Evolutionary conservation across 2,329 filamentous ascomycete genomes (phyloP).

Genomic region (Aspergillus clavatus): DNA sequence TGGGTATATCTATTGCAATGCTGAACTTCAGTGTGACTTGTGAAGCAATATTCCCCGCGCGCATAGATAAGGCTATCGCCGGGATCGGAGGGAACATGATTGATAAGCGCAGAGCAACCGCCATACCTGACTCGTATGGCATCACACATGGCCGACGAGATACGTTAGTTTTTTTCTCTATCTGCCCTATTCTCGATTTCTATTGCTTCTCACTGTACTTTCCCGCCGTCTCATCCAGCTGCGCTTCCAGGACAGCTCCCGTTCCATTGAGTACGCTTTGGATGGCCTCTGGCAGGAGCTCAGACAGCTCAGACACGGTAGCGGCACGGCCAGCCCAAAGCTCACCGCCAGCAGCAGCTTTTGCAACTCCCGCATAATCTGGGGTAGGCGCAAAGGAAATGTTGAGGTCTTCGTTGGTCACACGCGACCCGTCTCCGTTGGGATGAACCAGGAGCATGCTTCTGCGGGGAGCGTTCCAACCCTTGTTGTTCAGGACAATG

Average conservation of each 20-base stretch:
- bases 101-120: conserved; percentile 14
- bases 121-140: too few species aligned
- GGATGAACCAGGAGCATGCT: conserved; percentile 63
- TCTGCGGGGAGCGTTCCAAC: conserved; percentile 62
- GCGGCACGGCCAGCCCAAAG: conserved; percentile 58
- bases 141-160: too few species aligned
- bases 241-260: conserved; percentile 59
- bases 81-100: conserved; percentile 25
- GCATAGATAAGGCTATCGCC: conserved; percentile 35
- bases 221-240: conserved; percentile 53
- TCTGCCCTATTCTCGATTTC: neutral
- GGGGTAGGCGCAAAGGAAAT: conserved; percentile 63
- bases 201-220: conserved; percentile 41
- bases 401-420: conserved; percentile 60
- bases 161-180: too few species aligned
- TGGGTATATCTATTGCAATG: too few species aligned
- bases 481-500: conserved; percentile 65
- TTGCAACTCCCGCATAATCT: conserved; percentile 64
- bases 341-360: conserved; percentile 59
- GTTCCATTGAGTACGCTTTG: conserved; percentile 53
- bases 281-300: conserved; percentile 54
- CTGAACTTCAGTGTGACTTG: too few species aligned
- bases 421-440: conserved; percentile 57
- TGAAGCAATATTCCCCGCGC: conserved; percentile 14
- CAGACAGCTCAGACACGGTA: conserved; percentile 52